phyloP scores from a whole-genome alignment of 805 yeast genomes.

The Metschnikowia kunwiensis region DNA sequence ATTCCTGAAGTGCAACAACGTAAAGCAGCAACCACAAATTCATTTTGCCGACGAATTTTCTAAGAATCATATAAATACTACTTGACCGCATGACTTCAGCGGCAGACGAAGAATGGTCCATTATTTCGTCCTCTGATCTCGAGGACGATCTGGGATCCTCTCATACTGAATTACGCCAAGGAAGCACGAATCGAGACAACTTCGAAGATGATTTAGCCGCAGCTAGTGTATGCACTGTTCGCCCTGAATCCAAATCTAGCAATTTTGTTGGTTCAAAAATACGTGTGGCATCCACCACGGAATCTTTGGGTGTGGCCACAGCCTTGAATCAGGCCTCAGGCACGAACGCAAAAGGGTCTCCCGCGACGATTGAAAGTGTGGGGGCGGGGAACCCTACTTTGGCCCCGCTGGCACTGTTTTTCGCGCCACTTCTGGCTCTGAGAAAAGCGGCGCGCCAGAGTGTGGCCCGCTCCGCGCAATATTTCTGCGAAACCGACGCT shows the following conservation, averaged over 20 bases:
- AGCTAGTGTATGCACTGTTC: constrained; percentile 7
- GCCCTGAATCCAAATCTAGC: constrained; percentile 1
- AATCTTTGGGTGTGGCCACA: no score
- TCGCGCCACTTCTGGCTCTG: constrained; percentile 4
- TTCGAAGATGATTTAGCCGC: constrained; percentile 5
- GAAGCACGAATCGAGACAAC: neutral
- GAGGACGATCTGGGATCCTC: constrained; percentile 27
- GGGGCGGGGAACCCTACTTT: neutral
- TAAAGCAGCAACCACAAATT: no score
- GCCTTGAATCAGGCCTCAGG: constrained; percentile 1
- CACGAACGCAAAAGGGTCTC: constrained; percentile 2
- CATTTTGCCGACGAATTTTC: no score
- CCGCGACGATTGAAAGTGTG: neutral
- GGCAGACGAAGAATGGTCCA: constrained; percentile 44
- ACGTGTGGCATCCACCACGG: neutral
- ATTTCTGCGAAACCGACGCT: neutral
- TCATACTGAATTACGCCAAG: constrained; percentile 1
- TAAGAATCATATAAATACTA: no score
- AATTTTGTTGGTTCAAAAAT: neutral
- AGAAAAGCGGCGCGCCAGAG: constrained; percentile 1
- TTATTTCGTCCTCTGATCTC: constrained; percentile 42
- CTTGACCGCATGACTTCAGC: constrained; percentile 1
- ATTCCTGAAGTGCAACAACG: neutral
- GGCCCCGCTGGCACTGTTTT: neutral
- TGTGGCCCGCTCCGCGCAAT: constrained; percentile 1